Percentiles rank a stretch among this genome's conserved stretches.
Evolutionary conservation across 805 yeast species (phyloP).

Genomic region (Lachancea thermotolerans): DNA sequence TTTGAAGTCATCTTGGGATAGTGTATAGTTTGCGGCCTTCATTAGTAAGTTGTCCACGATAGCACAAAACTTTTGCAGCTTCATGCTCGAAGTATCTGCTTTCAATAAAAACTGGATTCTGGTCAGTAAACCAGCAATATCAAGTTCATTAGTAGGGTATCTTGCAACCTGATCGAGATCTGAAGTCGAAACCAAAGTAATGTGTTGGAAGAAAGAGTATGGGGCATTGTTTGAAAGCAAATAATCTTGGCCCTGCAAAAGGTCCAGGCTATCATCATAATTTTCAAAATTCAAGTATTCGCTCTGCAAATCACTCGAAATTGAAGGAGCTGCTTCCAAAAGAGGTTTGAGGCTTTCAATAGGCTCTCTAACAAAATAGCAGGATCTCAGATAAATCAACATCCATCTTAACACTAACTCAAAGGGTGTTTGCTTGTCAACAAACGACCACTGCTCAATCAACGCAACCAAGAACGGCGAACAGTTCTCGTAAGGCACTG

Average conservation of each 20-base stretch:
- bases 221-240: constrained; percentile 15
- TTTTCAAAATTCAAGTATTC: constrained; percentile 19
- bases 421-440: constrained; percentile 27
- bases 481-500: constrained; percentile 31
- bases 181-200: constrained; percentile 29
- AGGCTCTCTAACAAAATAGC: constrained; percentile 57
- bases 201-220: constrained; percentile 32
- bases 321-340: constrained; percentile 6
- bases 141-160: constrained; percentile 41
- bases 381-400: constrained; percentile 38
- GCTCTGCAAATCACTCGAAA: constrained; percentile 7
- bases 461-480: constrained; percentile 55
- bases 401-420: constrained; percentile 42
- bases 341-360: constrained; percentile 13
- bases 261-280: constrained; percentile 12
- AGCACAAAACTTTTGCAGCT: constrained; percentile 11
- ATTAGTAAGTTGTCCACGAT: constrained; percentile 36
- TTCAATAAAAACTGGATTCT: constrained; percentile 33
- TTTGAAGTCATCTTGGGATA: constrained; percentile 5
- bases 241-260: constrained; percentile 12
- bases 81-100: constrained; percentile 18
- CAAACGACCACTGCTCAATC: constrained; percentile 64
- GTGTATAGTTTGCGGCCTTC: constrained; percentile 39
- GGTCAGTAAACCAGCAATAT: constrained; percentile 40
- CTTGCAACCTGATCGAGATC: constrained; percentile 27